Evolutionary conservation across 2,329 filamentous ascomycete species (phyloP).

Genomic region (Fusarium anthophilum): DNA sequence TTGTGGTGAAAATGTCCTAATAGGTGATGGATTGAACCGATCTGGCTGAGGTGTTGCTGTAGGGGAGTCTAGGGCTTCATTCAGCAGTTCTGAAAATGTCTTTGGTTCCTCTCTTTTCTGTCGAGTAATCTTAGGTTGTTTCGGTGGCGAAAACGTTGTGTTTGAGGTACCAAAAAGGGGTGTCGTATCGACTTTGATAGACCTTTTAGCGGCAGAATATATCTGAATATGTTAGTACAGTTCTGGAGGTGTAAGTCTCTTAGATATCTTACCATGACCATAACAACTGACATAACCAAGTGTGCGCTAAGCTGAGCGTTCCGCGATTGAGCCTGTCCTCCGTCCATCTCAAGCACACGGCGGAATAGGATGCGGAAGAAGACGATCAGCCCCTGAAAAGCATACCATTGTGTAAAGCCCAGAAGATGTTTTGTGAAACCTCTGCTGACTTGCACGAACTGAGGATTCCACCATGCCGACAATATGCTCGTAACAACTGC

Average conservation of each 20-base stretch:
- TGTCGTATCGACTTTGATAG: slow-evolving; percentile 65
- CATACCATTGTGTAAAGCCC: slow-evolving; percentile 72
- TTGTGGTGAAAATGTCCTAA: slow-evolving; percentile 24
- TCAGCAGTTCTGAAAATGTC: slow-evolving; percentile 55
- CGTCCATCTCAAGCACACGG: slow-evolving; percentile 52
- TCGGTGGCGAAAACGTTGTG: slow-evolving; percentile 39
- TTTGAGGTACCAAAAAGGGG: slow-evolving; percentile 57
- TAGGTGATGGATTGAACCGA: slow-evolving; percentile 19
- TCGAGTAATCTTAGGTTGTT: slow-evolving; percentile 30
- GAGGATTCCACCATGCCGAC: slow-evolving; percentile 75
- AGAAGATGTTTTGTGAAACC: slow-evolving; percentile 68
- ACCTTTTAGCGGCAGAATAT: slow-evolving; percentile 54
- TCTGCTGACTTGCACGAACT: slow-evolving; percentile 67
- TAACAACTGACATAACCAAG: slow-evolving; percentile 61
- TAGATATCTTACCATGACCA: slow-evolving; percentile 59
- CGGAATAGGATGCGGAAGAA: slow-evolving; percentile 63
- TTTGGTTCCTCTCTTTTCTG: slow-evolving; percentile 47
- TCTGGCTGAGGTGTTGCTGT: slow-evolving; percentile 18
- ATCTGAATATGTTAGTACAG: slow-evolving; percentile 50
- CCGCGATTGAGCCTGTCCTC: slow-evolving; percentile 49
- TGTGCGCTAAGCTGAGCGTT: slow-evolving; percentile 63
- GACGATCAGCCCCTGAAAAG: slow-evolving; percentile 69
- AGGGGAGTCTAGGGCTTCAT: slow-evolving; percentile 46
- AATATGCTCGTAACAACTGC: slow-evolving; percentile 60
- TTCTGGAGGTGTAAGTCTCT: rapidly evolving